phyloP scores from a whole-genome alignment of 2,329 filamentous ascomycete genomes.

The Xylaria hypoxylon region DNA sequence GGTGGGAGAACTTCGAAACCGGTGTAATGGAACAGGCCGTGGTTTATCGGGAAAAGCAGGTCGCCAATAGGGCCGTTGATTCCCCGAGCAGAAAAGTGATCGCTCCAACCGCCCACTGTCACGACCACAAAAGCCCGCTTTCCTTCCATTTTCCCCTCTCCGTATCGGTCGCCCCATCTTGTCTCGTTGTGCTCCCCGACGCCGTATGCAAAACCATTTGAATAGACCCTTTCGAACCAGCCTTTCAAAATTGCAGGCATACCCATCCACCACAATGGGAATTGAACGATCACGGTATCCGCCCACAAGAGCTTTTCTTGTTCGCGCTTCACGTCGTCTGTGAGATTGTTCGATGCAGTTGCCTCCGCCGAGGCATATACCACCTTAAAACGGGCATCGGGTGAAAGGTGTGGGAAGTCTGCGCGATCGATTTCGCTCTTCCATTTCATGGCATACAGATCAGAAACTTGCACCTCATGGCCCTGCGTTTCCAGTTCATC shows the following conservation, averaged over 20 bases:
- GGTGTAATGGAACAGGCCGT: constrained; percentile 23
- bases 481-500: constrained; percentile 10
- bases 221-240: constrained; percentile 24
- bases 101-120: constrained; percentile 1
- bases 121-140: constrained; percentile 21
- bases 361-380: constrained; percentile 19
- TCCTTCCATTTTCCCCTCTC: constrained; percentile 20
- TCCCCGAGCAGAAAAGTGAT: constrained; percentile 20
- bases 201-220: constrained; percentile 17
- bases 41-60: constrained; percentile 17
- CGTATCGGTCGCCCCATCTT: constrained; percentile 15
- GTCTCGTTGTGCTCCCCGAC: constrained; percentile 8
- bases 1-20: constrained; percentile 17
- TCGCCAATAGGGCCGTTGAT: constrained; percentile 25
- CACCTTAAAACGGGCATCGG: constrained; percentile 19
- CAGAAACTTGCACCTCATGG: constrained; percentile 21
- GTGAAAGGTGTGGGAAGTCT: constrained; percentile 12
- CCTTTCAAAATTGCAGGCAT: constrained; percentile 23
- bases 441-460: constrained; percentile 27
- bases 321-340: constrained; percentile 23
- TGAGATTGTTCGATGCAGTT: constrained; percentile 1
- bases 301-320: constrained; percentile 26
- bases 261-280: constrained; percentile 21
- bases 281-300: constrained; percentile 15
- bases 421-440: constrained; percentile 21